Percentiles rank a stretch among this genome's conserved stretches.
phyloP scores from a whole-genome alignment of 2,329 filamentous ascomycete genomes.

The Bipolaris sorokiniana region DNA sequence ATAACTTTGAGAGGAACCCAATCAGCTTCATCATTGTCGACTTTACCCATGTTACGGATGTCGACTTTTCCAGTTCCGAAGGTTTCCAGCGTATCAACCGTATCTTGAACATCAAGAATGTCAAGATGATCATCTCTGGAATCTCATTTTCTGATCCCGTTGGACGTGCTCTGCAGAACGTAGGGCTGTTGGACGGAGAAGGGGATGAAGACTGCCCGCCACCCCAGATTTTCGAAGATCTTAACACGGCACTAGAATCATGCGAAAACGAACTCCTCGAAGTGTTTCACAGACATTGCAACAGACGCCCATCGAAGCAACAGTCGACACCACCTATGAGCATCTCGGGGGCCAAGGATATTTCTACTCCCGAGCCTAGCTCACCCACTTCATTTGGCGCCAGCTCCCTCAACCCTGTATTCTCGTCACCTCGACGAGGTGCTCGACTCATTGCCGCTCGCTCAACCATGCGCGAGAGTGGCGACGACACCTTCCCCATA shows the following conservation, averaged over 20 bases:
- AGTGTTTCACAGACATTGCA: constrained; percentile 57
- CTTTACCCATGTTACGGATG: constrained; percentile 83
- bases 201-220: constrained; percentile 63
- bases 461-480: constrained; percentile 69
- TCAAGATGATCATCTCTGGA: constrained; percentile 82
- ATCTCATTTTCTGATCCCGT: constrained; percentile 77
- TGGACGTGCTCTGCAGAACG: constrained; percentile 78
- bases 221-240: constrained; percentile 75
- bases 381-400: constrained; percentile 34
- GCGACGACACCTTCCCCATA: constrained; percentile 23
- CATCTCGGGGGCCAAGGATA: constrained; percentile 30
- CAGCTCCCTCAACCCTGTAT: constrained; percentile 58
- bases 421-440: constrained; percentile 79
- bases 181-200: constrained; percentile 78
- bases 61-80: constrained; percentile 96
- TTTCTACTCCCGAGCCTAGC: constrained; percentile 19
- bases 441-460: constrained; percentile 81
- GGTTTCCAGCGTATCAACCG: constrained; percentile 93
- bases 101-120: constrained; percentile 75
- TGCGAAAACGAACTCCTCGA: constrained; percentile 94
- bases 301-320: constrained; percentile 44
- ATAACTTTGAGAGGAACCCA: constrained; percentile 75
- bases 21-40: constrained; percentile 92
- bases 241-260: constrained; percentile 91
- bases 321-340: constrained; percentile 46